A percentile compares a stretch with the other conserved stretches of the same genome.
phyloP scores from a whole-genome alignment of 2,329 filamentous ascomycete genomes.

The Nakataea oryzae region DNA sequence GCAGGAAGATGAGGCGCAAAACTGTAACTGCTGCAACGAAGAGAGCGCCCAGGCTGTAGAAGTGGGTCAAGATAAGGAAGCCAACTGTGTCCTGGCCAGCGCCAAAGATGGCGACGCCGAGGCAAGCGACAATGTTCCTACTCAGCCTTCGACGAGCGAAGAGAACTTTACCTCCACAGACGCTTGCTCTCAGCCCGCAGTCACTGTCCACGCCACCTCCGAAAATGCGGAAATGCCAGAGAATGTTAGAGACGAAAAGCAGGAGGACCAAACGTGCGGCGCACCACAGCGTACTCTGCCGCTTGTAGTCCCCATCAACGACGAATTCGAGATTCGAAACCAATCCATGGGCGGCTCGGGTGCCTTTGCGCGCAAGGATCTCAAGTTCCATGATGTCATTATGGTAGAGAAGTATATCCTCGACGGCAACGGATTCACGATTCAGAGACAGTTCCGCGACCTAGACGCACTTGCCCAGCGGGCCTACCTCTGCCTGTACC shows the following conservation, averaged over 20 bases:
- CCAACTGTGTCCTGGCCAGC: too few species aligned
- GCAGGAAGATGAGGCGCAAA: not conserved
- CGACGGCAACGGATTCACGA: slow-evolving; percentile 13
- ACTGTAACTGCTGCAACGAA: not conserved
- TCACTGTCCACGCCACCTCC: too few species aligned
- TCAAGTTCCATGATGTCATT: slow-evolving; percentile 27
- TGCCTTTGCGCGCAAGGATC: slow-evolving; percentile 29
- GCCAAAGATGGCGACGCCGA: not conserved
- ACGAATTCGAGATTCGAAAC: slow-evolving; percentile 26
- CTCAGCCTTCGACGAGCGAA: too few species aligned
- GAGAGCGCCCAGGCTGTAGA: not conserved
- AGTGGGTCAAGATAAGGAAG: too few species aligned
- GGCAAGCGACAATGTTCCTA: too few species aligned
- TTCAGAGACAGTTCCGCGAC: slow-evolving; percentile 24
- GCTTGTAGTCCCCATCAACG: slow-evolving; percentile 18
- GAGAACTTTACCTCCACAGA: too few species aligned
- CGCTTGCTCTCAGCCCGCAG: too few species aligned
- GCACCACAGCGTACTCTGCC: too few species aligned
- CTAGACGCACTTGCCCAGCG: slow-evolving; percentile 19
- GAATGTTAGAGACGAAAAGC: not conserved
- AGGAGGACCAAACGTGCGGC: not conserved
- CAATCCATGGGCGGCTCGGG: slow-evolving; percentile 34
- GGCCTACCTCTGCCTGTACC: slow-evolving; percentile 26
- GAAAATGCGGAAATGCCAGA: not conserved
- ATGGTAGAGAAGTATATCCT: slow-evolving; percentile 35